phyloP scores from a whole-genome alignment of 2,329 filamentous ascomycete species.

The Scedosporium dehoogii region DNA sequence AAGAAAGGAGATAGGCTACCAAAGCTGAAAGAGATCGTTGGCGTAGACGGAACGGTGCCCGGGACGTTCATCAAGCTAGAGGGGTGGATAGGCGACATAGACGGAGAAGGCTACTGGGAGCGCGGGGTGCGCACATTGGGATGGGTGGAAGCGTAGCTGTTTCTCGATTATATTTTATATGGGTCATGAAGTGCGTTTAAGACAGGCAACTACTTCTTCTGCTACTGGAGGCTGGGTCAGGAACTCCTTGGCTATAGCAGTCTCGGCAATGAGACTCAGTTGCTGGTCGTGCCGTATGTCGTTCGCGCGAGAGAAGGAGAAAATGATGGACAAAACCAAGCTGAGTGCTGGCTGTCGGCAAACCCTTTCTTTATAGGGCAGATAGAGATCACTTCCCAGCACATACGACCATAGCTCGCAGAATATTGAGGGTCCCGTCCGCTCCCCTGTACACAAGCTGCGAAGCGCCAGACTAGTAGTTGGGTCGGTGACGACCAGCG shows the following conservation, averaged over 20 bases:
- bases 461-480: too few relatives aligned
- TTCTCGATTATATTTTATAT: too few relatives aligned
- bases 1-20: conserved; percentile 8
- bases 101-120: neutral
- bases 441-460: too few relatives aligned
- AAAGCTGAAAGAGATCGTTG: conserved; percentile 2
- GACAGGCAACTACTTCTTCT: too few relatives aligned
- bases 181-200: too few relatives aligned
- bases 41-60: neutral
- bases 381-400: too few relatives aligned
- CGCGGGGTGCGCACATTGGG: neutral
- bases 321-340: neutral
- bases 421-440: too few relatives aligned
- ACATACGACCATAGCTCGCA: neutral
- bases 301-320: neutral
- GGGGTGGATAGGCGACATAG: neutral
- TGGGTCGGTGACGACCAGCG: neutral
- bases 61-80: neutral
- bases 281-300: too few relatives aligned
- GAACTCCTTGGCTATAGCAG: too few relatives aligned
- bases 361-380: neutral
- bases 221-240: too few relatives aligned
- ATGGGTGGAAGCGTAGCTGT: neutral
- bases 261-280: too few relatives aligned
- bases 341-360: neutral